phyloP scores from a whole-genome alignment of 768 basidiomycete genomes.

The Filobasidium floriforme region DNA sequence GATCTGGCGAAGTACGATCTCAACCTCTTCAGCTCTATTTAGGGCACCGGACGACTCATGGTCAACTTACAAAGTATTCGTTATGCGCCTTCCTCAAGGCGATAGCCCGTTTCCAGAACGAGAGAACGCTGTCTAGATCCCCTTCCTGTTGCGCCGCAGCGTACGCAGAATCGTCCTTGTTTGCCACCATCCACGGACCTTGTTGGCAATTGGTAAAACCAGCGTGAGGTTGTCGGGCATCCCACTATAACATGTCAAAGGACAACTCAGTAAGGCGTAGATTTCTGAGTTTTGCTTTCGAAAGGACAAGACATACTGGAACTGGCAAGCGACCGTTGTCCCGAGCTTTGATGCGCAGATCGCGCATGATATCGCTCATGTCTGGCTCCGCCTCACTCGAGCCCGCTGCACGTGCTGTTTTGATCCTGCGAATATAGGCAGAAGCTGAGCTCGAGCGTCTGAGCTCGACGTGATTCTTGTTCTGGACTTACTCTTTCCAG shows the following conservation, averaged over 20 bases:
- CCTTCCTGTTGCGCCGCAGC: constrained; percentile 53
- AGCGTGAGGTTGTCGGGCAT: constrained; percentile 49
- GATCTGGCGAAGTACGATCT: constrained; percentile 39
- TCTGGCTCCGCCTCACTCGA: background rate
- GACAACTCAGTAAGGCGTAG: background rate
- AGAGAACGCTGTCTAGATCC: constrained; percentile 53
- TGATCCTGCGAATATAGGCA: background rate
- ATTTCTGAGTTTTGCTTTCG: background rate
- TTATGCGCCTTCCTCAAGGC: constrained; percentile 53
- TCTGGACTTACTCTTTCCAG: background rate
- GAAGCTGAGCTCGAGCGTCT: background rate
- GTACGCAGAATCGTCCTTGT: constrained; percentile 58
- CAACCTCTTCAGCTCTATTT: background rate
- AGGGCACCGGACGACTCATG: background rate
- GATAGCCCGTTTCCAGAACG: constrained; percentile 59
- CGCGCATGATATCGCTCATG: constrained; percentile 23
- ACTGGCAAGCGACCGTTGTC: constrained; percentile 52
- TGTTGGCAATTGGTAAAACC: constrained; percentile 55
- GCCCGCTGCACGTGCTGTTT: background rate
- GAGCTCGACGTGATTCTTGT: no score
- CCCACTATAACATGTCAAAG: constrained; percentile 50
- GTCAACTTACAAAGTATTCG: constrained; percentile 42
- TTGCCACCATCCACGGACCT: constrained; percentile 66
- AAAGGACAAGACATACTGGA: background rate
- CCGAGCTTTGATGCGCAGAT: constrained; percentile 54